Conservation (phyloP, 2,329 filamentous ascomycete species). For the Penicillium sp. region DNA sequence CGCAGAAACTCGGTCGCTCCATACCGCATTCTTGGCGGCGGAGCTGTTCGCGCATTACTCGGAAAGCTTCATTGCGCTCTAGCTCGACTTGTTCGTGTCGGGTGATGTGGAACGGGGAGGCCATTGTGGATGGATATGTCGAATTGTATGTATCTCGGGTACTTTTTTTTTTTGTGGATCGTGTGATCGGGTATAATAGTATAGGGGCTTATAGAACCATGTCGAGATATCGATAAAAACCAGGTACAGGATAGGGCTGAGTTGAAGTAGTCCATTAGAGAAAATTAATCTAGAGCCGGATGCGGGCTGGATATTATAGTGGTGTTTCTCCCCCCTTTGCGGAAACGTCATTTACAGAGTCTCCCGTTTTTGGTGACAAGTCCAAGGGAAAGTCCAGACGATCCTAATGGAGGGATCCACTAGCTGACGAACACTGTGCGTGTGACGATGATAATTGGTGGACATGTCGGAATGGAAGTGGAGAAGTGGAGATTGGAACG, state of each 20-base stretch:
- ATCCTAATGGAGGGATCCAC: slow-evolving; percentile 24
- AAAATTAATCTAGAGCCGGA: slow-evolving; percentile 15
- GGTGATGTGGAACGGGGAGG: slow-evolving; percentile 39
- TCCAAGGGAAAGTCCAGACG: slow-evolving; percentile 19
- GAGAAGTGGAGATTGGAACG: slow-evolving; percentile 12
- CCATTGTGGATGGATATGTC: slow-evolving; percentile 12
- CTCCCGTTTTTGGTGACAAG: slow-evolving; percentile 11
- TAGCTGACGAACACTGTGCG: slow-evolving; percentile 26
- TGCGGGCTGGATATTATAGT: slow-evolving; percentile 21
- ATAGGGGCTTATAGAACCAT: slow-evolving; percentile 17
- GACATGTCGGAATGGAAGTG: slow-evolving; percentile 1
- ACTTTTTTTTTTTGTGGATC: background rate
- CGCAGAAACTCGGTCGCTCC: slow-evolving; percentile 41
- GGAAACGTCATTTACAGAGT: slow-evolving; percentile 27
- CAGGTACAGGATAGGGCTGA: background rate
- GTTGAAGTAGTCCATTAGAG: slow-evolving; percentile 6
- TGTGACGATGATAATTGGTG: slow-evolving; percentile 12
- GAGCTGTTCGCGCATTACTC: slow-evolving; percentile 35
- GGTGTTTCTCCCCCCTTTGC: slow-evolving; percentile 15
- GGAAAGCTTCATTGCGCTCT: slow-evolving; percentile 38
- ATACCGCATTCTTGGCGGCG: slow-evolving; percentile 38
- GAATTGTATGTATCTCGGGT: background rate
- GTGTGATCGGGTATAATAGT: background rate
- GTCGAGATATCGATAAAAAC: background rate
- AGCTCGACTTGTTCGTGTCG: slow-evolving; percentile 31